Percentiles rank a stretch among this genome's conserved stretches.
These are phyloP conservation scores for Aspergillus incahuasiensis DNA, from an alignment of 495 filamentous ascomycete species.

Conservation along the genomic window DNA sequence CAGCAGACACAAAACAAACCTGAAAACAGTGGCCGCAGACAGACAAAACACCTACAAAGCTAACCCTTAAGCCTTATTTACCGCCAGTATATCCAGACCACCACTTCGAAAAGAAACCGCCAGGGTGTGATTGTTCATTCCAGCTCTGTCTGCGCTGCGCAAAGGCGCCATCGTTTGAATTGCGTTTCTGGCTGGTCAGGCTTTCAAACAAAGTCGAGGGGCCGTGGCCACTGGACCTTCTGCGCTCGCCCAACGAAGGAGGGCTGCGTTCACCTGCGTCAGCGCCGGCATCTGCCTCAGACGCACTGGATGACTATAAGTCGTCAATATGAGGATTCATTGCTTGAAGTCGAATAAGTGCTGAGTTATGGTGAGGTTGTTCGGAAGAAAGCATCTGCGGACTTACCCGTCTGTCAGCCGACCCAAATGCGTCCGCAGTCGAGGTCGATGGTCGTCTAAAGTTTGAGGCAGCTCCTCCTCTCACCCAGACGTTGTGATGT, in stretches of 20 bases:
- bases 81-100: constrained; percentile 51
- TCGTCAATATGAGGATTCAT: neutral
- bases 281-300: constrained; percentile 9
- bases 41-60: neutral
- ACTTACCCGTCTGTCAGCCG: constrained; percentile 22
- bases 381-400: no score
- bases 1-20: neutral
- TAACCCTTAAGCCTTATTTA: neutral
- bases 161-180: constrained; percentile 33
- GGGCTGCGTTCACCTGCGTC: constrained; percentile 6
- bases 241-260: constrained; percentile 21
- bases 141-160: constrained; percentile 42
- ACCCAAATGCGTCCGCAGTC: constrained; percentile 18
- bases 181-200: constrained; percentile 50
- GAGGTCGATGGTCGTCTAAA: constrained; percentile 23
- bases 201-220: constrained; percentile 39
- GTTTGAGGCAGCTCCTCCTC: constrained; percentile 30
- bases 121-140: constrained; percentile 41
- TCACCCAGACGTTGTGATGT: constrained; percentile 41
- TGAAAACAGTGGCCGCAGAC: no score
- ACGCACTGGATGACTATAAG: constrained; percentile 14
- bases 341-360: no score
- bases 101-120: constrained; percentile 46
- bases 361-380: no score
- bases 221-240: constrained; percentile 32